Evolutionary conservation across 2,329 filamentous ascomycete species (phyloP).

Genomic region (Penicillium sp.): DNA sequence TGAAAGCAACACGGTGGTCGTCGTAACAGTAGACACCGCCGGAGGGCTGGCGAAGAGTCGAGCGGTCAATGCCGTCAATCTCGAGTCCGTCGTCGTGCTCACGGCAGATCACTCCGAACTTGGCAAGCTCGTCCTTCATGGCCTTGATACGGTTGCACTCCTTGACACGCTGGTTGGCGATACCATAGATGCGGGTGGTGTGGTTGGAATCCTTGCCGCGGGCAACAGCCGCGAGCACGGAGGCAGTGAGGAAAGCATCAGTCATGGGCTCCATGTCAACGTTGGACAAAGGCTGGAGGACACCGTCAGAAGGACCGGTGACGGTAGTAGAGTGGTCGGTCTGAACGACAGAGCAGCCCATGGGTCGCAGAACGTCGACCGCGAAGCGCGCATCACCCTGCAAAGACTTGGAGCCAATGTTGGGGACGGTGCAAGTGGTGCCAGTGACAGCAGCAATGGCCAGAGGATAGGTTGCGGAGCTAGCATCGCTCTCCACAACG

Average conservation of each 20-base stretch:
- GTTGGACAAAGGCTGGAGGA: constrained; percentile 72
- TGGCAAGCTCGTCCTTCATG: constrained; percentile 92
- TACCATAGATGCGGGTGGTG: constrained; percentile 84
- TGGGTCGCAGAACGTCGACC: constrained; percentile 81
- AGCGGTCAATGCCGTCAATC: constrained; percentile 59
- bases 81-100: constrained; percentile 93
- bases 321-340: constrained; percentile 86
- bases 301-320: constrained; percentile 76
- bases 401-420: constrained; percentile 87
- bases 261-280: constrained; percentile 99
- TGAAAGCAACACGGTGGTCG: constrained; percentile 97
- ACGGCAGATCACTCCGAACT: constrained; percentile 83
- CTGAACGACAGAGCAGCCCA: constrained; percentile 91
- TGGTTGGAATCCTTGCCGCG: constrained; percentile 62
- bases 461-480: constrained; percentile 93
- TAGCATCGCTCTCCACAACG: constrained; percentile 93
- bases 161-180: constrained; percentile 96
- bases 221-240: constrained; percentile 87
- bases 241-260: constrained; percentile 94
- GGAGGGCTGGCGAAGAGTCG: constrained; percentile 57
- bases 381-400: constrained; percentile 96
- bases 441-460: constrained; percentile 94
- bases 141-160: constrained; percentile 96
- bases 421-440: constrained; percentile 92
- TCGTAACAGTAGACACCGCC: constrained; percentile 87